A percentile compares a stretch with the other conserved stretches of the same genome.
Conservation (phyloP, 2,329 filamentous ascomycete species). For the Macrophomina tecta region DNA sequence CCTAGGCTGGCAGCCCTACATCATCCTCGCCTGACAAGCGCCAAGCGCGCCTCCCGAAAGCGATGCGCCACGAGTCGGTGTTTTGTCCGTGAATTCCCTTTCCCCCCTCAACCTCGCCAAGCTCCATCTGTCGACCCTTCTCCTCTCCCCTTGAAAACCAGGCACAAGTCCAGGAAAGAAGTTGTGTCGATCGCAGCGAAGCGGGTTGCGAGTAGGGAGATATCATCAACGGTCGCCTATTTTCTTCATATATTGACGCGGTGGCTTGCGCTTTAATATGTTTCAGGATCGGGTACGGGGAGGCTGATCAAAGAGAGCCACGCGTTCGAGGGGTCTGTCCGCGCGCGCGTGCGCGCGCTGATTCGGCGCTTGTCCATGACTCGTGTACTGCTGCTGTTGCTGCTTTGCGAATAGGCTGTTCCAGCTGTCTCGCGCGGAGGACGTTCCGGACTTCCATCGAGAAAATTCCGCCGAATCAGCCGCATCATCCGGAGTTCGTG, state of each 20-base stretch:
- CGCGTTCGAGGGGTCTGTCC: neutral
- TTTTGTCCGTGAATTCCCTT: neutral
- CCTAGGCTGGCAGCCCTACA: neutral
- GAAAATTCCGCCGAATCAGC: neutral
- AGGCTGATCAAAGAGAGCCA: too few relatives aligned
- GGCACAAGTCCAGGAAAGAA: neutral
- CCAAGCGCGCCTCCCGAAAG: neutral
- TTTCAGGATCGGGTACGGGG: neutral
- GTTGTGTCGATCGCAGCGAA: neutral
- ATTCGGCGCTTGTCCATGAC: conserved; percentile 1
- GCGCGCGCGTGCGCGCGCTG: neutral
- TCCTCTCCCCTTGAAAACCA: neutral
- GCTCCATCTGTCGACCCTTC: neutral
- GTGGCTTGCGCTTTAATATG: conserved; percentile 15
- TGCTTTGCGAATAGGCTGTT: too few relatives aligned
- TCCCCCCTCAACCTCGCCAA: neutral
- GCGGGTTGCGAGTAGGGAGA: neutral
- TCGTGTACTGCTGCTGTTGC: neutral
- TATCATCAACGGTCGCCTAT: neutral
- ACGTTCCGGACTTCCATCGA: neutral
- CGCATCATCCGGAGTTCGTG: neutral
- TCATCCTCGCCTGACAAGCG: neutral
- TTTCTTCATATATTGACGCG: conserved; percentile 1
- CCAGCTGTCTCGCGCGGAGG: neutral
- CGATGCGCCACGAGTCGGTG: neutral